Conservation (phyloP, 1,284 basidiomycete species). For the Malassezia yamatoensis region DNA sequence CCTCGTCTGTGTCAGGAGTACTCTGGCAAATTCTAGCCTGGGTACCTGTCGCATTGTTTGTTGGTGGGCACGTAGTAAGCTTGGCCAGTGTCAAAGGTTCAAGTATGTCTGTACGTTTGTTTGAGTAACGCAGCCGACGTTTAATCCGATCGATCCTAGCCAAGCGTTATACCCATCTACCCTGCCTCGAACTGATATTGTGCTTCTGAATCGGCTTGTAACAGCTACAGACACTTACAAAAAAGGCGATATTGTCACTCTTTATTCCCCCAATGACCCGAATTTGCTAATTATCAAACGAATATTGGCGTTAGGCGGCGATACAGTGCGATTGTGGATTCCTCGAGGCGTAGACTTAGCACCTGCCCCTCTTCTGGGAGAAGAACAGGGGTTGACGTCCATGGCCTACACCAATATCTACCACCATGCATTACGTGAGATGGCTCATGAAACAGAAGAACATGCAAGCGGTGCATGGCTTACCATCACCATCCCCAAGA, state of each 20-base stretch:
- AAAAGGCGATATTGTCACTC: constrained; percentile 53
- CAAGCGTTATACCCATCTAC: constrained; percentile 25
- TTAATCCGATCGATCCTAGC: background rate
- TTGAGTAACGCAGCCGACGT: constrained; percentile 39
- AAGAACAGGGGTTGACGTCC: constrained; percentile 1
- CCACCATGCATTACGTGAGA: constrained; percentile 1
- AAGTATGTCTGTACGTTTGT: constrained; percentile 29
- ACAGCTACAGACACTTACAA: constrained; percentile 40
- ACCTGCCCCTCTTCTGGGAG: constrained; percentile 28
- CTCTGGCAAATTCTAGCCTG: constrained; percentile 43
- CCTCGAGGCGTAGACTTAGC: constrained; percentile 2
- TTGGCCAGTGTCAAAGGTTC: constrained; percentile 51
- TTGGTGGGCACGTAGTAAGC: constrained; percentile 51
- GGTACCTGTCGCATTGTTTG: constrained; percentile 52
- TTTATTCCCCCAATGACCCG: constrained; percentile 51
- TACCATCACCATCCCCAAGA: constrained; percentile 28
- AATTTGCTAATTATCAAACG: constrained; percentile 52
- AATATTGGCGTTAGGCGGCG: constrained; percentile 53
- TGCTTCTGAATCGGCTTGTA: constrained; percentile 52
- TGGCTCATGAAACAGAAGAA: constrained; percentile 6
- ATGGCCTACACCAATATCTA: constrained; percentile 15
- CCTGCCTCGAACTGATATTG: constrained; percentile 53
- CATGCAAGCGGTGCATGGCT: constrained; percentile 20
- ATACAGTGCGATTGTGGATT: constrained; percentile 49
- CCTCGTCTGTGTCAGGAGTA: background rate